Conservation (phyloP, 2,329 filamentous ascomycete species). For the Diaporthe helianthi region DNA sequence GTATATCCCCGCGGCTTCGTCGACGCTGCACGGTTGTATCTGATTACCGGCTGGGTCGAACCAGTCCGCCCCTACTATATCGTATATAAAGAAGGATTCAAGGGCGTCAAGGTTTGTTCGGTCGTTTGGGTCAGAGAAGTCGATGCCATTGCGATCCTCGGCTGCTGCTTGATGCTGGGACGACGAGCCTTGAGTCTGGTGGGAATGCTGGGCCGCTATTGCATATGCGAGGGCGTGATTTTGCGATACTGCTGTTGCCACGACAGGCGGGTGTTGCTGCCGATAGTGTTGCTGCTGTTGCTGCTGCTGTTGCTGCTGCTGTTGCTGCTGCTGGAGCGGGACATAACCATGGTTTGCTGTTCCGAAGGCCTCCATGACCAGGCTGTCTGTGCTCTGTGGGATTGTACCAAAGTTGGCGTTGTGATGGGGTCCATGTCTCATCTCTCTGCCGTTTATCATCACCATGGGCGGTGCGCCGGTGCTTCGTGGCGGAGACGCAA, state of each 20-base stretch:
- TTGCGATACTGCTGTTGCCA: background rate
- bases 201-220: background rate
- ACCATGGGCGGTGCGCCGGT: constrained; percentile 37
- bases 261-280: constrained; percentile 9
- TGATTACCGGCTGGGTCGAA: constrained; percentile 53
- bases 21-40: constrained; percentile 52
- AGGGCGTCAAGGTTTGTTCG: constrained; percentile 64
- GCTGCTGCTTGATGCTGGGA: background rate
- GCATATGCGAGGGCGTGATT: background rate
- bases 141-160: constrained; percentile 33
- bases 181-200: background rate
- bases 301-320: constrained; percentile 12
- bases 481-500: constrained; percentile 40
- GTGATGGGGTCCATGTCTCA: constrained; percentile 10
- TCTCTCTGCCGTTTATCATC: constrained; percentile 43
- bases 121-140: constrained; percentile 47
- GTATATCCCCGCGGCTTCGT: constrained; percentile 62
- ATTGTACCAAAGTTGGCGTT: background rate
- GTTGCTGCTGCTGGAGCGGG: constrained; percentile 17
- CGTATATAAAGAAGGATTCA: constrained; percentile 60
- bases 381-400: background rate
- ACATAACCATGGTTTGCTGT: background rate
- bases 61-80: constrained; percentile 60
- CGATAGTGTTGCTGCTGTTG: constrained; percentile 23
- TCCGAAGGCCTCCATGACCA: background rate